These are phyloP conservation scores for Arthroderma uncinatum DNA, from an alignment of 2,329 filamentous ascomycete genomes.

Conservation along the genomic window DNA sequence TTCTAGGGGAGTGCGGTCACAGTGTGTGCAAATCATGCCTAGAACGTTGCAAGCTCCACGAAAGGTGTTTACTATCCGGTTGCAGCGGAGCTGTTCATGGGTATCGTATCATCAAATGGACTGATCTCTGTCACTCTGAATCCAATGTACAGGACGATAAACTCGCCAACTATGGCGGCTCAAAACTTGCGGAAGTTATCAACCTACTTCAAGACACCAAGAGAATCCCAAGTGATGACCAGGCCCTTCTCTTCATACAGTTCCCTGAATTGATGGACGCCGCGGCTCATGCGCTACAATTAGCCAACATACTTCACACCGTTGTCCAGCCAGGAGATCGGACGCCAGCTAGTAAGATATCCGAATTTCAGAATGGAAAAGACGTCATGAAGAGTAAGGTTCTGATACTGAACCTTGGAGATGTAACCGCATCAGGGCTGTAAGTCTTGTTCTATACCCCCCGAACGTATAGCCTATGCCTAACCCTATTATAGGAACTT, in stretches of 20 bases:
- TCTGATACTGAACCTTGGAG: slow-evolving; percentile 47
- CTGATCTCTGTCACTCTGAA: slow-evolving; percentile 26
- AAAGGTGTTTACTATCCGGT: slow-evolving; percentile 31
- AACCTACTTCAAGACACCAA: slow-evolving; percentile 30
- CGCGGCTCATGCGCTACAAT: slow-evolving; percentile 21
- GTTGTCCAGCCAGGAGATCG: slow-evolving; percentile 28
- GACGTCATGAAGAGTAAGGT: slow-evolving; percentile 34
- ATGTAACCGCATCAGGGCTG: slow-evolving; percentile 50
- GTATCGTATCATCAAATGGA: slow-evolving; percentile 33
- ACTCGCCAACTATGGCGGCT: slow-evolving; percentile 27
- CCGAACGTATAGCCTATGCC: not conserved
- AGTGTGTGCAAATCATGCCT: slow-evolving; percentile 37
- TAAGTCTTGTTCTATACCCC: slow-evolving; percentile 28
- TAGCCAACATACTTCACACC: slow-evolving; percentile 24
- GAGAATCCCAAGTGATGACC: slow-evolving; percentile 34
- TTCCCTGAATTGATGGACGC: slow-evolving; percentile 37
- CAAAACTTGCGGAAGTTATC: slow-evolving; percentile 40
- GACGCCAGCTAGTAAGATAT: slow-evolving; percentile 27
- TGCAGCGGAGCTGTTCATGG: slow-evolving; percentile 32
- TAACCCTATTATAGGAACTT: slow-evolving; percentile 41
- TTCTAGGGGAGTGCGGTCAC: slow-evolving; percentile 45
- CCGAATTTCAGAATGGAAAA: slow-evolving; percentile 31
- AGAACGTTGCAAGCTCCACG: slow-evolving; percentile 14
- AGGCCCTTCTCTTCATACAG: slow-evolving; percentile 47
- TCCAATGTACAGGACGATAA: slow-evolving; percentile 14